Evolutionary conservation across 305 asterid genomes (phyloP).

Genomic region (Fraxinus floribunda): DNA sequence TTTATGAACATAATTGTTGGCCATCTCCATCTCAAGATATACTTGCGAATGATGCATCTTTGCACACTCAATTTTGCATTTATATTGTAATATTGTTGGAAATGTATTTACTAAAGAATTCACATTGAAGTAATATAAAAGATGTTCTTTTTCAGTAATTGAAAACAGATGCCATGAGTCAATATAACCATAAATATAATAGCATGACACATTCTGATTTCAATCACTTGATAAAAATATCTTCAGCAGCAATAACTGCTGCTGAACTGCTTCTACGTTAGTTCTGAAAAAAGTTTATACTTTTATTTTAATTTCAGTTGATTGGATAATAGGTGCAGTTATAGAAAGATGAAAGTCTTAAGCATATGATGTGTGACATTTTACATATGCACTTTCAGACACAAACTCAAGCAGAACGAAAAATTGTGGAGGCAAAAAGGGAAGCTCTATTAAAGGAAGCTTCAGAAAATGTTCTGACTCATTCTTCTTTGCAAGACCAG

Average conservation of each 20-base stretch:
- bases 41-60: neutral
- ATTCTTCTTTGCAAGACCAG: slow-evolving; percentile 49
- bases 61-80: neutral
- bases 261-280: neutral
- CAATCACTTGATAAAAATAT: neutral
- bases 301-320: neutral
- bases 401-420: slow-evolving; percentile 86
- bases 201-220: slow-evolving; percentile 7
- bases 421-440: slow-evolving; percentile 69
- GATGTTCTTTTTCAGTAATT: neutral
- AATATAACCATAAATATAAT: neutral
- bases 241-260: neutral
- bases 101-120: neutral
- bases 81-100: neutral
- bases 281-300: neutral
- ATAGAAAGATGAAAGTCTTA: neutral
- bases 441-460: slow-evolving; percentile 66
- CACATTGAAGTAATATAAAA: neutral
- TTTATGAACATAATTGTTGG: neutral
- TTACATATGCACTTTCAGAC: slow-evolving; percentile 47
- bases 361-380: slow-evolving; percentile 19
- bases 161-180: neutral
- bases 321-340: slow-evolving; percentile 15
- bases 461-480: slow-evolving; percentile 36
- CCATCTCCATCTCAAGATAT: neutral